Percentiles rank a stretch among this genome's conserved stretches.
phyloP scores from a whole-genome alignment of 805 yeast genomes.

The Candida xiaguanensis region DNA sequence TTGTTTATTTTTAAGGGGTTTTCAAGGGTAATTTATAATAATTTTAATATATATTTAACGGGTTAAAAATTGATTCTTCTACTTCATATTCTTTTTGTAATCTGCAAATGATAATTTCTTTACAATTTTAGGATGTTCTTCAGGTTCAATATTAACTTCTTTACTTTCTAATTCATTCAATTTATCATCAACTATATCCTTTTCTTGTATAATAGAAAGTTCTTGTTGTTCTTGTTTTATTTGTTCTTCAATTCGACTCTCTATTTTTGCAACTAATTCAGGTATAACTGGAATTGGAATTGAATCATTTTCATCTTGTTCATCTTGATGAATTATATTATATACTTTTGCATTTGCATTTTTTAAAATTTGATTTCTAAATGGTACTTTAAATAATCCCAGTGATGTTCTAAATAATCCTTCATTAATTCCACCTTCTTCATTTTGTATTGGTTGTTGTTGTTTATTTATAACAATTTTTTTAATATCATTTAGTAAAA shows the following conservation, averaged over 20 bases:
- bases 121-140: constrained; percentile 11
- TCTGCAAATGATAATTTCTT: constrained; percentile 70
- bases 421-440: constrained; percentile 4
- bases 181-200: too few relatives aligned
- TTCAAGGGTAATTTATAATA: constrained; percentile 5
- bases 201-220: too few relatives aligned
- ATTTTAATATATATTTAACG: constrained; percentile 5
- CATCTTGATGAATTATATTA: constrained; percentile 6
- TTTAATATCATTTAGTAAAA: constrained; percentile 1
- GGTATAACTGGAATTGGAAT: constrained; percentile 22
- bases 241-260: constrained; percentile 14
- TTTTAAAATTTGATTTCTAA: constrained; percentile 20
- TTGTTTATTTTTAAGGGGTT: constrained; percentile 5
- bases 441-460: not conserved
- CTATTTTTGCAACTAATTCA: constrained; percentile 21
- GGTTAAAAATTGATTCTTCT: constrained; percentile 1
- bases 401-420: not conserved
- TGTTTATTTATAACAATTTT: not conserved
- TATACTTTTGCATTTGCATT: constrained; percentile 11
- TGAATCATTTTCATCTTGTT: not conserved
- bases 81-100: constrained; percentile 54
- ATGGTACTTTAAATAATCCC: constrained; percentile 20
- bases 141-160: constrained; percentile 7
- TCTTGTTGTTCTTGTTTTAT: not conserved
- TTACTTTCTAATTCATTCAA: not conserved